phyloP scores from a whole-genome alignment of 225 moss, liverwort and hornwort genomes.

The Climacium dendroides region DNA sequence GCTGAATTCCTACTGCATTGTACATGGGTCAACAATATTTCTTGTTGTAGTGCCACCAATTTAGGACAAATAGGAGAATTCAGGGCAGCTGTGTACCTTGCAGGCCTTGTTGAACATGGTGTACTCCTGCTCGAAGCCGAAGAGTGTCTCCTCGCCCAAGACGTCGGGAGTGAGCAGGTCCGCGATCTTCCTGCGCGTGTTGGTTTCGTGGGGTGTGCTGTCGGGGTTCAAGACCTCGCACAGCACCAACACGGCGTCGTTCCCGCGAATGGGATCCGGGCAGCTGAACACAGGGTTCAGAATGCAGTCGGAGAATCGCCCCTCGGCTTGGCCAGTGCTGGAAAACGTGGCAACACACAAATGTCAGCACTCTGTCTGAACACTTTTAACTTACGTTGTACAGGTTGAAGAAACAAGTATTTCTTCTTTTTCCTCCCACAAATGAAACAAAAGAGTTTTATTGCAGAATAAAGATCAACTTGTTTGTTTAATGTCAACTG shows the following conservation, averaged over 20 bases:
- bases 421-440: neutral
- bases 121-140: constrained; percentile 96
- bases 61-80: neutral
- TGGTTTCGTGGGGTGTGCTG: constrained; percentile 69
- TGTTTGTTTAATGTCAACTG: no score
- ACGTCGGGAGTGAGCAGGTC: constrained; percentile 35
- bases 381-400: neutral
- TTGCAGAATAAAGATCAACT: neutral
- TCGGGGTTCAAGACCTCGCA: constrained; percentile 85
- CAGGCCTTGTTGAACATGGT: constrained; percentile 86
- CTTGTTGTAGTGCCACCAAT: neutral
- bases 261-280: constrained; percentile 78
- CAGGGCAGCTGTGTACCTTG: neutral
- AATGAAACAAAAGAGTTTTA: neutral
- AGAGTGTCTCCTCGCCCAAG: constrained; percentile 55
- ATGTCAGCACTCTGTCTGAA: neutral
- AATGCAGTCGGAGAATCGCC: constrained; percentile 82
- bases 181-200: constrained; percentile 42
- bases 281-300: constrained; percentile 78
- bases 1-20: neutral
- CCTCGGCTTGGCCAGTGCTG: constrained; percentile 89
- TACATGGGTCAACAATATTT: neutral
- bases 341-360: neutral
- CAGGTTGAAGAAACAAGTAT: neutral
- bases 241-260: constrained; percentile 53